Base-by-base conservation (phyloP, 1,139 yeast species). In the Ogataea hybrid region DNA sequence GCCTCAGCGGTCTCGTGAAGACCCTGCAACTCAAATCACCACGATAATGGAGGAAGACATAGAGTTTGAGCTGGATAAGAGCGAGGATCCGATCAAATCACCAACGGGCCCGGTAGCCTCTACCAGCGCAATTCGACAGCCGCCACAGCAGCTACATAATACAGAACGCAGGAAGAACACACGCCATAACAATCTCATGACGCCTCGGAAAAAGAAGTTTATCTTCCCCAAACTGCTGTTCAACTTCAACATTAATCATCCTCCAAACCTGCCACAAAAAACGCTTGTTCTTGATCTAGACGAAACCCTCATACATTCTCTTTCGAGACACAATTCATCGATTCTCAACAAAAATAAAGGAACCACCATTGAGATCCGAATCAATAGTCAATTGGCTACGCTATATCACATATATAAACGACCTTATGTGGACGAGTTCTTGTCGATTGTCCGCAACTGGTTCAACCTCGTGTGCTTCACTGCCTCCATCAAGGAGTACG, bases 401-500 rank as follows among this genome's bases (percentile, higher is more conserved):
- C 69, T 92, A 21, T 92, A 92, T 63, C 85, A 85, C 59, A 96
- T 92, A 16, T 87, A 88, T 58, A 92, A 90, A 61, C 73, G 98
- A 45, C 98, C 98, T 0, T 84, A 73, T 58, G 92, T 97, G 59
- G 96, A 88, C 61, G 77, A 78, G 51, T 92, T 92, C 58, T 69
- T 92, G 23, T 71, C 78, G 45, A 84, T 82, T 48, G 94, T 89
- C 11, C 70, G 83, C 42, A 79, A 81, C 55, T 92, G 97, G 97
- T 92, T 80, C 63, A 86, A 88, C 53, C 68, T 92, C 32, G 92
- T 89, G 35, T 79, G 92, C 10, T 89, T 89, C 67, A 92, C 98
- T 0, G 98, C 98, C 2, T 84, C 95, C 38, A 94, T 92, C 46
- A 81, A 81, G 63, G 96, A 89, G 61, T 92, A 92, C 57, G 98